Conservation (phyloP, 2,329 filamentous ascomycete genomes). For the Colletotrichum liriopes region DNA sequence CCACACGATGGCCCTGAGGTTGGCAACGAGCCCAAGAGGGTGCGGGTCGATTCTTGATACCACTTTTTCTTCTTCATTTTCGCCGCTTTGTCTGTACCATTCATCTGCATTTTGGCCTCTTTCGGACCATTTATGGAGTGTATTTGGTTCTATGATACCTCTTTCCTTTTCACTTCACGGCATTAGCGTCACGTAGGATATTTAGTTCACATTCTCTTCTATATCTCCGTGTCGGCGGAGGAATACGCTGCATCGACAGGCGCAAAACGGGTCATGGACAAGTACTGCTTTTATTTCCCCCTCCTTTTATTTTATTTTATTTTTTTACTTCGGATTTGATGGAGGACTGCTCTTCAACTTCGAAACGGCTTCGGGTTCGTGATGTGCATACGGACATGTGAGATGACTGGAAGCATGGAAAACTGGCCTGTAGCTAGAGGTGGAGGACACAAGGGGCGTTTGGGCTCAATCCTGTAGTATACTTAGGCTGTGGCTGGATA, state of each 20-base stretch:
- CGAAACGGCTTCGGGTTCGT: conserved; percentile 15
- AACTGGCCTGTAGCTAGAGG: conserved; percentile 16
- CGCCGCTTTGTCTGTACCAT: conserved; percentile 32
- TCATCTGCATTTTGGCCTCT: conserved; percentile 32
- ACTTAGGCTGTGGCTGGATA: conserved; percentile 19
- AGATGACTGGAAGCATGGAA: conserved; percentile 32
- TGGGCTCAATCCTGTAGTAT: conserved; percentile 30
- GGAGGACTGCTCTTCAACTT: conserved; percentile 11
- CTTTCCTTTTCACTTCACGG: conserved; percentile 34
- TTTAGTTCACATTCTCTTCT: conserved; percentile 33
- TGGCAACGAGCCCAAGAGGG: conserved; percentile 66
- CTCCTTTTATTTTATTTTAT: neutral
- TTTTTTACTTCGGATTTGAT: neutral
- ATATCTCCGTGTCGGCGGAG: conserved; percentile 13
- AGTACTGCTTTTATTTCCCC: conserved; percentile 20
- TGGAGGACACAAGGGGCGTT: conserved; percentile 18
- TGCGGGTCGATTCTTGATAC: conserved; percentile 64
- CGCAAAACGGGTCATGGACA: conserved; percentile 27
- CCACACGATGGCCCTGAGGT: conserved; percentile 59
- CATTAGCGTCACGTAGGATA: conserved; percentile 42
- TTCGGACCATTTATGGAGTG: conserved; percentile 36
- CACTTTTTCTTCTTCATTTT: conserved; percentile 7
- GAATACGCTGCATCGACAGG: conserved; percentile 33
- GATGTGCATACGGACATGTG: conserved; percentile 39
- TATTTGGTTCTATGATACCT: conserved; percentile 45